These are phyloP conservation scores for Penicillium egyptiacum DNA, from an alignment of 495 filamentous ascomycete species.

Conservation along the genomic window DNA sequence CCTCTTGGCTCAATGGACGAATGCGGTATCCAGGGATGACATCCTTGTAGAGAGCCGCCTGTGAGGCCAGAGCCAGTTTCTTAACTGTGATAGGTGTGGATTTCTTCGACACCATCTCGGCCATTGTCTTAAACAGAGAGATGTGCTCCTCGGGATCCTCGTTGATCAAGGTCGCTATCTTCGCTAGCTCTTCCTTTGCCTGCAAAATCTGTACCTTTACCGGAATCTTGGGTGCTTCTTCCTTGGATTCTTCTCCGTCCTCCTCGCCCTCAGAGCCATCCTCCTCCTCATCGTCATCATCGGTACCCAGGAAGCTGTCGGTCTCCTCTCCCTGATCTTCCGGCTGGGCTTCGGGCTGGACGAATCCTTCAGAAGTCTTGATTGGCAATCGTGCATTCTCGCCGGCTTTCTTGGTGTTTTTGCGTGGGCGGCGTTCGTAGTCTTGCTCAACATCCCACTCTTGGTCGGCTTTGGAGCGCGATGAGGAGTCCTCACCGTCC, in stretches of 20 bases:
- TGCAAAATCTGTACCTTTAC: slow-evolving; percentile 74
- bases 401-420: slow-evolving; percentile 66
- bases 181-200: slow-evolving; percentile 90
- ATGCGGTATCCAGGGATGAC: slow-evolving; percentile 95
- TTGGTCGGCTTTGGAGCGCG: slow-evolving; percentile 38
- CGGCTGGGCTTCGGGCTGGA: slow-evolving; percentile 57
- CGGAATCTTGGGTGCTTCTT: slow-evolving; percentile 62
- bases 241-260: slow-evolving; percentile 52
- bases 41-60: slow-evolving; percentile 91
- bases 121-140: slow-evolving; percentile 71
- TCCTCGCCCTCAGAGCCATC: slow-evolving; percentile 42
- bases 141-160: slow-evolving; percentile 92
- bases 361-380: slow-evolving; percentile 70
- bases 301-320: slow-evolving; percentile 54
- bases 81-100: slow-evolving; percentile 67
- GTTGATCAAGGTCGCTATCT: slow-evolving; percentile 75
- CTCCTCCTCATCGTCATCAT: slow-evolving; percentile 47
- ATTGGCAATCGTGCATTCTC: slow-evolving; percentile 78
- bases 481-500: slow-evolving; percentile 38
- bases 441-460: slow-evolving; percentile 88
- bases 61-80: slow-evolving; percentile 79
- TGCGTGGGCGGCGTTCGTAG: slow-evolving; percentile 79
- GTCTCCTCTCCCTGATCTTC: slow-evolving; percentile 48
- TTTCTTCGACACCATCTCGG: slow-evolving; percentile 61
- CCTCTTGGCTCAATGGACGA: slow-evolving; percentile 72